Evolutionary conservation across 257 asterid species (phyloP).

Genomic region (Solanum medicagineum): DNA sequence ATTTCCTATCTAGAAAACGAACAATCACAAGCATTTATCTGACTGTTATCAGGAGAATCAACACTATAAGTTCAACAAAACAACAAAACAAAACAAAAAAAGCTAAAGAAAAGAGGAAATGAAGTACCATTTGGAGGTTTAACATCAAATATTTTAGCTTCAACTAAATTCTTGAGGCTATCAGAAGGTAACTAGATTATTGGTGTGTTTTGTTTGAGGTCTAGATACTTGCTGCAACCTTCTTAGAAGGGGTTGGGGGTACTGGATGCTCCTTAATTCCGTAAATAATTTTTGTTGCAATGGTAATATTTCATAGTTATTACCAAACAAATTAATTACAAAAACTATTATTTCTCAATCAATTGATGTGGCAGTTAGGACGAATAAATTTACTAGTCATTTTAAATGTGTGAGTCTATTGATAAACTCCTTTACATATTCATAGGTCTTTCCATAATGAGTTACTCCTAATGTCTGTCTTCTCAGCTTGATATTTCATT

Average conservation of each 20-base stretch:
- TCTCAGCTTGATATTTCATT: neutral
- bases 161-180: slow-evolving; percentile 24
- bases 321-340: too few species aligned
- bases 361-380: neutral
- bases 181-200: slow-evolving; percentile 12
- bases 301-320: too few species aligned
- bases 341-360: neutral
- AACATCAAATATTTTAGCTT: slow-evolving; percentile 25
- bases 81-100: too few species aligned
- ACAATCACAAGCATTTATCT: neutral
- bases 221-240: too few species aligned
- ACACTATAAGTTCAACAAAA: neutral
- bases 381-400: neutral
- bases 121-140: slow-evolving; percentile 35
- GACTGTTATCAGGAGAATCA: neutral
- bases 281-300: too few species aligned
- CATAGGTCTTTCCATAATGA: neutral
- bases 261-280: too few species aligned
- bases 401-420: neutral
- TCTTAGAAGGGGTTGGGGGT: too few species aligned
- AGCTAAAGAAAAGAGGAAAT: neutral
- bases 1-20: neutral
- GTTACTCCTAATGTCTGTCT: neutral
- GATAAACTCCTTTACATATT: neutral
- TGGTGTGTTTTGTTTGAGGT: too few species aligned